These are phyloP conservation scores for Salvia hispanica DNA, from an alignment of 257 asterid genomes.

Conservation along the genomic window DNA sequence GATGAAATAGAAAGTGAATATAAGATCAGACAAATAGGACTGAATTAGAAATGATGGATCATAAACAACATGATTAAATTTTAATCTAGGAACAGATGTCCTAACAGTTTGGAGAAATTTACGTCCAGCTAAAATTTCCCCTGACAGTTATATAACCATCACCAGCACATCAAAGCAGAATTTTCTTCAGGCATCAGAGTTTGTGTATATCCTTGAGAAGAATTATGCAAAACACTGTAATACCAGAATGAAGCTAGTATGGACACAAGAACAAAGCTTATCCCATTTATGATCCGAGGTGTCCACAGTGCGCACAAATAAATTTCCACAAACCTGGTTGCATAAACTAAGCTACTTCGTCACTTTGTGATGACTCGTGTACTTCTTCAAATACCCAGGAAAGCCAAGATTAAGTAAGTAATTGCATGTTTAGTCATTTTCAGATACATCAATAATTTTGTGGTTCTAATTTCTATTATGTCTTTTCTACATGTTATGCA, in stretches of 20 bases:
- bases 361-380: constrained; percentile 1
- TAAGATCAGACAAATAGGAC: constrained; percentile 14
- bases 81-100: constrained; percentile 2
- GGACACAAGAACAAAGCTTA: constrained; percentile 15
- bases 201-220: neutral
- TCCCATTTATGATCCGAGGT: neutral
- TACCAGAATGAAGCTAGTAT: neutral
- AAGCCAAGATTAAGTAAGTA: neutral
- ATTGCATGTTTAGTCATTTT: neutral
- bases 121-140: neutral
- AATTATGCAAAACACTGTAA: constrained; percentile 10
- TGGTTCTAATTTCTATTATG: neutral
- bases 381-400: constrained; percentile 2
- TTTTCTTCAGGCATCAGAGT: constrained; percentile 5
- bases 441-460: neutral
- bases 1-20: constrained; percentile 2
- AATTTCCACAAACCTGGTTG: neutral
- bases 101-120: neutral
- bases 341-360: constrained; percentile 15
- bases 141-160: constrained; percentile 3
- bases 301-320: neutral
- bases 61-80: constrained; percentile 4
- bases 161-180: neutral
- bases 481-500: constrained; percentile 6
- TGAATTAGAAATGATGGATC: neutral